Conservation (phyloP, 2,329 filamentous ascomycete species). For the Pyricularia pennisetigena region DNA sequence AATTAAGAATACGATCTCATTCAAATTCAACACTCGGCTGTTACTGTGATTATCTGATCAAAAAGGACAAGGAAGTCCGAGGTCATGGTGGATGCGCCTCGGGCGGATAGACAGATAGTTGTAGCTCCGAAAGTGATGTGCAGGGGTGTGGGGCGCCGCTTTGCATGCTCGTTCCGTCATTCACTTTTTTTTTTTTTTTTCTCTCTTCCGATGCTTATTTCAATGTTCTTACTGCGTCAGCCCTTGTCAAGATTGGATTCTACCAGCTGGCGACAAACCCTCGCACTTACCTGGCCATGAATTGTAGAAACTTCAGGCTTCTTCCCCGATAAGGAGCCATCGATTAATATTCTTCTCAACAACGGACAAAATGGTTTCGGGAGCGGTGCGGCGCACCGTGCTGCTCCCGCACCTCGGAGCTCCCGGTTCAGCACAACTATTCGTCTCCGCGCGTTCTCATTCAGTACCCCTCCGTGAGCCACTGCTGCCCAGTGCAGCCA, state of each 20-base stretch:
- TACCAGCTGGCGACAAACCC: background rate
- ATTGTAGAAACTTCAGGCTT: conserved; percentile 2
- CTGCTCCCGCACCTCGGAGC: conserved; percentile 36
- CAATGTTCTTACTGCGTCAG: background rate
- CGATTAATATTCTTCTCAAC: background rate
- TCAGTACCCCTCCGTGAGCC: background rate
- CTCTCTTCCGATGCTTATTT: background rate
- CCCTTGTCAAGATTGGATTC: conserved; percentile 1
- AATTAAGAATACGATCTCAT: too few relatives aligned
- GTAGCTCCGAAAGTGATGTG: background rate
- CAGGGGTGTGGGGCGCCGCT: background rate
- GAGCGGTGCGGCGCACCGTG: conserved; percentile 33
- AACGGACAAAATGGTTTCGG: conserved; percentile 33
- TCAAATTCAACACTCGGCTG: too few relatives aligned
- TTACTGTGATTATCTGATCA: too few relatives aligned
- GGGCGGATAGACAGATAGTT: background rate
- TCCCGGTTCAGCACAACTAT: conserved; percentile 10
- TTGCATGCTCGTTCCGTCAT: background rate
- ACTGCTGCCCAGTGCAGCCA: background rate
- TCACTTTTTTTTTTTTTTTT: background rate
- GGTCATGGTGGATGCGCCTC: background rate
- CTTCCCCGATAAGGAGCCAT: conserved; percentile 2
- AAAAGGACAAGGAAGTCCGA: background rate
- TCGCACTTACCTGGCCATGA: conserved; percentile 1
- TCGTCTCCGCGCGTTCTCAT: background rate